Evolutionary conservation across 2,329 filamentous ascomycete genomes (phyloP), one percentile per base, ranked within the genome.

Genomic region (Epichloe typhina): DNA sequence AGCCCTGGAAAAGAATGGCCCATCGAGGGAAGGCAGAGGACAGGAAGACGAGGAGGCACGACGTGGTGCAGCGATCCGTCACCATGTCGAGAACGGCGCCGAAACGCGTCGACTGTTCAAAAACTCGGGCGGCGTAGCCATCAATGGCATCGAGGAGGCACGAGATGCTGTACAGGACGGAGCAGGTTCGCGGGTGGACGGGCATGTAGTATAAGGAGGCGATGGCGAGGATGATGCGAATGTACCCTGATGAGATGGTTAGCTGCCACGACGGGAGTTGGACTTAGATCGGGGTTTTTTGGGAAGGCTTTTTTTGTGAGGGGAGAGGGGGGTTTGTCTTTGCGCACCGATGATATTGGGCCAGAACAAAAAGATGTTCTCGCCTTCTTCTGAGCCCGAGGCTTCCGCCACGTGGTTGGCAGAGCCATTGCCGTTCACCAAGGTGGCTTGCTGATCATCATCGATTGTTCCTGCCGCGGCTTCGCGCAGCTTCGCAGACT

Each of bases 141-240:
- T 98, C 93, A 56, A 97, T 79, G 44, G 91, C 93, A 66, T 98
- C 93, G 57, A 98, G 84, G 43, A 97, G 79, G 67, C 93, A 97
- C 26, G 91, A 97, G 53, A 98, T 73, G 65, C 84, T 91, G 76
- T 98, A 98, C 50, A 94, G 80, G 47, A 90, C 69, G 53, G 87
- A 90, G 72, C 91, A 97, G 38, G 90, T 95, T 61, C 91, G 85
- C n/a, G 91, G 91, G 68, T 98, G 93, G 50, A 97, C 80, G 48
- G 93, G 91, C 93, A 98, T 98, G 74, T 96, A 98, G 74, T 97
- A 95, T 58, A 98, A 82, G 31, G 93, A 96, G 46, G 86, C 88
- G 61, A 96, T 73, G 60, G 90, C 89, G 58, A 91, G 79, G 56
- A 91, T 71, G 62, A 93, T 84, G 61, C 87, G 83, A 52, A 72